These are phyloP conservation scores for Endothia cerciana DNA, from an alignment of 2,329 filamentous ascomycete genomes.

Conservation along the genomic window DNA sequence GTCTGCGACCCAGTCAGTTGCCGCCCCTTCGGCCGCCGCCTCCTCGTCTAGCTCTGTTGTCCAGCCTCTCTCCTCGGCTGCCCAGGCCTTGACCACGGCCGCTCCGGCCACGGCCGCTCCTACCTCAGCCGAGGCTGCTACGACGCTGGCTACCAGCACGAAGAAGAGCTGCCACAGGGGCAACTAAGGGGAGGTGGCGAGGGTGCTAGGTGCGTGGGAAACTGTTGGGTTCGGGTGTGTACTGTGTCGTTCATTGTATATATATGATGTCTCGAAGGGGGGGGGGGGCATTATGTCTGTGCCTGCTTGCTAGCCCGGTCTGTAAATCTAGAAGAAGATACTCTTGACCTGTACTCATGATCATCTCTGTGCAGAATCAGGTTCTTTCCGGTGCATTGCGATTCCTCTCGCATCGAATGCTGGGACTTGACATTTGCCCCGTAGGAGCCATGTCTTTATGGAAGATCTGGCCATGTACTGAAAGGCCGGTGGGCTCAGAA, in stretches of 20 bases:
- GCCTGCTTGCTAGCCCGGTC: background rate
- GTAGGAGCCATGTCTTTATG: background rate
- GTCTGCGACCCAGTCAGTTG: constrained; percentile 3
- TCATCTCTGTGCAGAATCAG: background rate
- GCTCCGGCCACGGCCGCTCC: constrained; percentile 10
- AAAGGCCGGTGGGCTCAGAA: background rate
- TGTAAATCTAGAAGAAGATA: background rate
- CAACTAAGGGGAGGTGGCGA: background rate
- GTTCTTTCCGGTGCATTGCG: background rate
- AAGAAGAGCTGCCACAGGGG: constrained; percentile 17
- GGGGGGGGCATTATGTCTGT: background rate
- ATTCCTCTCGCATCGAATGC: background rate
- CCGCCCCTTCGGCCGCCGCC: background rate
- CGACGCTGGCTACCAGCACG: constrained; percentile 14
- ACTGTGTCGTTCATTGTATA: background rate
- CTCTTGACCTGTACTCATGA: background rate
- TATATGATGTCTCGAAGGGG: background rate
- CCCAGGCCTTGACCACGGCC: constrained; percentile 4
- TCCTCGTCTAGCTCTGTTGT: constrained; percentile 3
- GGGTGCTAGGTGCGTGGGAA: background rate
- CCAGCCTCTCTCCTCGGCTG: constrained; percentile 3
- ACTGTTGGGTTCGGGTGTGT: background rate
- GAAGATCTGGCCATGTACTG: background rate
- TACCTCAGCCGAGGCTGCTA: constrained; percentile 3
- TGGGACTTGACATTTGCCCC: background rate